Conservation (phyloP, 2,329 filamentous ascomycete genomes). For the Penicillium sp. region DNA sequence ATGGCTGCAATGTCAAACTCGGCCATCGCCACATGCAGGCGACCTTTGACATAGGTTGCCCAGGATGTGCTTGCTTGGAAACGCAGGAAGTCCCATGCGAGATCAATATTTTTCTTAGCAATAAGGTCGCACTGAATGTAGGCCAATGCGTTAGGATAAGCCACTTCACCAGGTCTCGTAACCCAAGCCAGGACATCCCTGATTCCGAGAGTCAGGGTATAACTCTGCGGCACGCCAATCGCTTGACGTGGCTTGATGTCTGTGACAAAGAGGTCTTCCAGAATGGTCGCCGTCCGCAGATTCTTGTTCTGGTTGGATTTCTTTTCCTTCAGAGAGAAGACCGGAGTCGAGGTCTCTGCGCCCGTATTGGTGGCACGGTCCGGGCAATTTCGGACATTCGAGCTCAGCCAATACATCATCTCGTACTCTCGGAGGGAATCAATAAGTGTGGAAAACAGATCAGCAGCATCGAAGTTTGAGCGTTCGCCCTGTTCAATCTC, state of each 20-base stretch:
- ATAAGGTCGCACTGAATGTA: slow-evolving; percentile 72
- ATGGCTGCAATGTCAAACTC: slow-evolving; percentile 75
- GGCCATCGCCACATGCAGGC: slow-evolving; percentile 74
- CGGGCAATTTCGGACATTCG: slow-evolving; percentile 45
- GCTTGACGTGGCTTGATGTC: slow-evolving; percentile 52
- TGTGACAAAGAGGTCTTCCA: slow-evolving; percentile 53
- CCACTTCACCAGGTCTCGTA: slow-evolving; percentile 60
- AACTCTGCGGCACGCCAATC: slow-evolving; percentile 49
- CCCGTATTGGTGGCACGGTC: slow-evolving; percentile 31
- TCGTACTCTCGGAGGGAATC: slow-evolving; percentile 74
- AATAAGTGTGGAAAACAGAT: slow-evolving; percentile 69
- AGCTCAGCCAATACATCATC: slow-evolving; percentile 69
- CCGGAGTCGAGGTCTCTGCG: slow-evolving; percentile 34
- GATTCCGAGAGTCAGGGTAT: slow-evolving; percentile 51
- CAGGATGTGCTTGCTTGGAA: slow-evolving; percentile 64
- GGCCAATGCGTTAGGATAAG: slow-evolving; percentile 66
- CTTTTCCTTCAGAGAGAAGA: slow-evolving; percentile 36
- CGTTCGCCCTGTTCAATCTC: slow-evolving; percentile 78
- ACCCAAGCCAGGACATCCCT: slow-evolving; percentile 54
- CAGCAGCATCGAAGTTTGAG: slow-evolving; percentile 66
- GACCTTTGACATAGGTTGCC: slow-evolving; percentile 80
- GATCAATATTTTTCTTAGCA: slow-evolving; percentile 69
- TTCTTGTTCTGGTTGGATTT: slow-evolving; percentile 27
- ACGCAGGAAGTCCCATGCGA: slow-evolving; percentile 70
- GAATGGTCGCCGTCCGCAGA: slow-evolving; percentile 44